Conservation (phyloP, 1,139 yeast genomes). For the Blastobotrys niveus region DNA sequence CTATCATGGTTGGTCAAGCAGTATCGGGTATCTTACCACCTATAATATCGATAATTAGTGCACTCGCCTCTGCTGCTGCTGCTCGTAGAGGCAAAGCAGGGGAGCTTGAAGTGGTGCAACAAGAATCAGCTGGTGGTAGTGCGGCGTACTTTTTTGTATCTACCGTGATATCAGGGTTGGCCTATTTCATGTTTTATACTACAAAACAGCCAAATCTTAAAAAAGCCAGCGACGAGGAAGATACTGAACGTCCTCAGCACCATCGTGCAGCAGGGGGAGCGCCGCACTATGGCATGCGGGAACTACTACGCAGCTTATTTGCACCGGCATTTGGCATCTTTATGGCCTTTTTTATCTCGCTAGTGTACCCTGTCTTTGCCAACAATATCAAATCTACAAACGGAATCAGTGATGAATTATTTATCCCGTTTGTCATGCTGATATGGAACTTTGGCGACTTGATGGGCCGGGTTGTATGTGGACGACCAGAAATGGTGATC, state of each 20-base stretch:
- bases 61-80: slow-evolving; percentile 37
- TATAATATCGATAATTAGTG: slow-evolving; percentile 59
- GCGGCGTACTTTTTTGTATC: slow-evolving; percentile 63
- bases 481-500: slow-evolving; percentile 32
- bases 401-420: slow-evolving; percentile 44
- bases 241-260: slow-evolving; percentile 4
- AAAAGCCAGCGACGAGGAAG: not conserved
- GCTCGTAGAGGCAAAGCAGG: not conserved
- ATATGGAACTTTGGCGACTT: slow-evolving; percentile 90
- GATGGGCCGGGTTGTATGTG: slow-evolving; percentile 66
- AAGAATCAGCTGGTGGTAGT: slow-evolving; percentile 12
- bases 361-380: slow-evolving; percentile 88
- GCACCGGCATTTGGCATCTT: slow-evolving; percentile 66
- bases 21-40: slow-evolving; percentile 90
- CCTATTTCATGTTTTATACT: slow-evolving; percentile 33
- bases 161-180: slow-evolving; percentile 49
- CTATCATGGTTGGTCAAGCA: slow-evolving; percentile 92
- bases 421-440: slow-evolving; percentile 70
- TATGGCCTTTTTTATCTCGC: slow-evolving; percentile 66
- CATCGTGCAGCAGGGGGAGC: slow-evolving; percentile 1
- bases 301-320: slow-evolving; percentile 54
- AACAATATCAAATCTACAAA: slow-evolving; percentile 55
- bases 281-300: slow-evolving; percentile 43
- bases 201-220: not conserved
- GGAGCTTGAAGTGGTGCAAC: not conserved